Conservation (phyloP, 1,284 basidiomycete species). For the Mycena sp. region DNA sequence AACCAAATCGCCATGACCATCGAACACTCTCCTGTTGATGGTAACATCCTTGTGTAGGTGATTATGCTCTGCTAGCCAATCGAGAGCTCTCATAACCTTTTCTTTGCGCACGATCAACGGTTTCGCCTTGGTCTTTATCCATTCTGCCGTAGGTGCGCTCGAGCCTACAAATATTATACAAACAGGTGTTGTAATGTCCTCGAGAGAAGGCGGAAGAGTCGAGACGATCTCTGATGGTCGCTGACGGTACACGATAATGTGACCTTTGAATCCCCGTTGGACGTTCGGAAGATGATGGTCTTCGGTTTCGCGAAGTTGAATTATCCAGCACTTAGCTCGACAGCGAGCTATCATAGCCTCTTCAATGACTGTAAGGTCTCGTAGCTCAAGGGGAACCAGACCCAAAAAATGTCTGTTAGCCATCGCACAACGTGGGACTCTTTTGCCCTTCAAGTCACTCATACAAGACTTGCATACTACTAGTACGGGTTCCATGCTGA, state of each 20-base stretch:
- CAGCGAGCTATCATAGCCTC: slow-evolving; percentile 36
- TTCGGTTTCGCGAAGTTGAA: slow-evolving; percentile 34
- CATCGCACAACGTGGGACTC: slow-evolving; percentile 11
- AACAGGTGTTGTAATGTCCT: slow-evolving; percentile 40
- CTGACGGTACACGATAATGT: slow-evolving; percentile 50
- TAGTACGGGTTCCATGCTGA: neutral
- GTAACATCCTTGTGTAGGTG: slow-evolving; percentile 40
- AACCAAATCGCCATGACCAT: slow-evolving; percentile 8
- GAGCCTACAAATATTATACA: slow-evolving; percentile 50
- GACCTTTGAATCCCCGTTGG: slow-evolving; percentile 44
- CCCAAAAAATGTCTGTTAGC: too few species aligned
- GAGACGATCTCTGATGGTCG: slow-evolving; percentile 33
- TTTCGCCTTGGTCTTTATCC: slow-evolving; percentile 42
- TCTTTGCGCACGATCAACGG: slow-evolving; percentile 42
- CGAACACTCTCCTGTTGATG: slow-evolving; percentile 38
- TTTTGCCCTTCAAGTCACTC: neutral
- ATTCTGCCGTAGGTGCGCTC: slow-evolving; percentile 38
- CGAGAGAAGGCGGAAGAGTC: slow-evolving; percentile 43
- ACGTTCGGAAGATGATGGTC: neutral
- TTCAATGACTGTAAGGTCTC: slow-evolving; percentile 39
- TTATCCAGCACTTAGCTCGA: slow-evolving; percentile 35
- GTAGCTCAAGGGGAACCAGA: slow-evolving; percentile 34
- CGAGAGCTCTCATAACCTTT: slow-evolving; percentile 39
- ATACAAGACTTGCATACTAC: neutral
- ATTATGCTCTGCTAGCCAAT: slow-evolving; percentile 46